A percentile compares a stretch with the other conserved stretches of the same genome.
phyloP scores from a whole-genome alignment of 768 basidiomycete genomes.

The Podaxis mareebaensis region DNA sequence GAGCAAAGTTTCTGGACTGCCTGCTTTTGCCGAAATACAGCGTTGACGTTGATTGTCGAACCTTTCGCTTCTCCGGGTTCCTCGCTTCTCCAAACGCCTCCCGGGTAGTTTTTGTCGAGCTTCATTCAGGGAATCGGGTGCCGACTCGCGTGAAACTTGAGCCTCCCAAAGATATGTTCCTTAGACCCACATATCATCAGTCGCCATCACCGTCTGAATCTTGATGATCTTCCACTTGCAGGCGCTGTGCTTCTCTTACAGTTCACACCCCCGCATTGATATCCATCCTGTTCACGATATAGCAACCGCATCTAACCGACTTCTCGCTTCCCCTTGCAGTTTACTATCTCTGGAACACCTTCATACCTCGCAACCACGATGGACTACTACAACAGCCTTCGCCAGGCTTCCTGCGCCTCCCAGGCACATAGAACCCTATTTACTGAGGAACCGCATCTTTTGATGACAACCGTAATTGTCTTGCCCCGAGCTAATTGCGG shows the following conservation, averaged over 20 bases:
- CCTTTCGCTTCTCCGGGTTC: not conserved
- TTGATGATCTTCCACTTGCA: not conserved
- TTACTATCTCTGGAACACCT: not conserved
- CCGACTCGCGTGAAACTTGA: not conserved
- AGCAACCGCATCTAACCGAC: not conserved
- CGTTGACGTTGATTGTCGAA: conserved; percentile 41
- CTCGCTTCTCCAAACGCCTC: not conserved
- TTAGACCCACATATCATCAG: not conserved
- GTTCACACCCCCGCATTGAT: not conserved
- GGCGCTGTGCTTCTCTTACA: not conserved
- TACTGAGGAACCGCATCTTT: not conserved
- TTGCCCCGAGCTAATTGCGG: not conserved
- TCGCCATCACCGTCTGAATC: not conserved
- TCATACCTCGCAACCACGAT: not conserved
- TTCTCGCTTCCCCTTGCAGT: not conserved
- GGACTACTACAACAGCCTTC: not conserved
- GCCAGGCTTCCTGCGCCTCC: not conserved
- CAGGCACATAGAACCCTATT: too few species aligned
- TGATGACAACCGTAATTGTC: not conserved
- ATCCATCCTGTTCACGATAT: not conserved
- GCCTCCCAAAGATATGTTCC: not conserved
- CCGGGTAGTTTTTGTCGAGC: not conserved
- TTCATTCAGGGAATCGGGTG: not conserved
- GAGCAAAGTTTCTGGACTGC: conserved; percentile 79
- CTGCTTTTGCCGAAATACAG: conserved; percentile 61